Conservation (phyloP, 1,284 basidiomycete species). For the Athelia psychrophila region DNA sequence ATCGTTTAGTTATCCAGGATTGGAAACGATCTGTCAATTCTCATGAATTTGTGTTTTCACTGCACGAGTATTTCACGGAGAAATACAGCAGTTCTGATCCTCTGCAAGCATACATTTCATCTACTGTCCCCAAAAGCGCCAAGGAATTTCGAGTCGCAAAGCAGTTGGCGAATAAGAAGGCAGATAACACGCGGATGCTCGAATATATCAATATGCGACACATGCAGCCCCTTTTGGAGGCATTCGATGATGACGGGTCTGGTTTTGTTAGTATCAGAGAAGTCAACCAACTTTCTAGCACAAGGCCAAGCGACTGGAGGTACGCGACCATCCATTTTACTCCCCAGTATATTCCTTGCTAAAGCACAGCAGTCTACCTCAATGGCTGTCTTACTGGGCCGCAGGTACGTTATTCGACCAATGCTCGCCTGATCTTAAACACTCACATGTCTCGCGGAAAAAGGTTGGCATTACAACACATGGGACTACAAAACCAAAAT, state of each 20-base stretch:
- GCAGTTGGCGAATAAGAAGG: no score
- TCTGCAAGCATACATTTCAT: not conserved
- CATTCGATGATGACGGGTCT: constrained; percentile 27
- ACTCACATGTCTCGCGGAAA: not conserved
- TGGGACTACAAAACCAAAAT: not conserved
- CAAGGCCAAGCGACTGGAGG: not conserved
- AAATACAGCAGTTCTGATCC: constrained; percentile 13
- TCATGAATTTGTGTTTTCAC: constrained; percentile 22
- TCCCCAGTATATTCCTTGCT: no score
- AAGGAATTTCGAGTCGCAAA: no score
- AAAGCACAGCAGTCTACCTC: constrained; percentile 11
- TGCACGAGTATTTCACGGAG: constrained; percentile 23
- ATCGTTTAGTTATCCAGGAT: constrained; percentile 10
- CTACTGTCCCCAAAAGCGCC: not conserved
- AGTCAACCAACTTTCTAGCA: constrained; percentile 14
- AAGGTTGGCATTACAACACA: not conserved
- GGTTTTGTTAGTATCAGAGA: constrained; percentile 29
- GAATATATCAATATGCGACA: constrained; percentile 16
- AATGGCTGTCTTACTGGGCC: constrained; percentile 23
- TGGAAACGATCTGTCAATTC: constrained; percentile 26
- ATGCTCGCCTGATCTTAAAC: not conserved
- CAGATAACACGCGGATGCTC: constrained; percentile 17
- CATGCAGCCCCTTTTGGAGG: constrained; percentile 21
- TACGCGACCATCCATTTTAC: not conserved
- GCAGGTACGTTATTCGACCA: constrained; percentile 2